Evolutionary conservation across 2,329 filamentous ascomycete species (phyloP).

Genomic region (Pyrenochaeta sp.): DNA sequence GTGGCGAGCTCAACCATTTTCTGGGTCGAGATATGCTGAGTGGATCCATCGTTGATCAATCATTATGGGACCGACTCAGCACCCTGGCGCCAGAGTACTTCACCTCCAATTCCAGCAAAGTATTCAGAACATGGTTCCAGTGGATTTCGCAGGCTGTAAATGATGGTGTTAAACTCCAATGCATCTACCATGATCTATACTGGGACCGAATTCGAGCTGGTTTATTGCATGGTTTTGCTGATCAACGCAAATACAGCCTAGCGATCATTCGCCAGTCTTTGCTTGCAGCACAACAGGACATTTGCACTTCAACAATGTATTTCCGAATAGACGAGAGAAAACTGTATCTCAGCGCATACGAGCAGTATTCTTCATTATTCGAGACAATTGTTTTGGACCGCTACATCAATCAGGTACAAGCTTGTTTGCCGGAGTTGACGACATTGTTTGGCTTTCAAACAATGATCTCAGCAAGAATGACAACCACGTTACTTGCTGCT

Average conservation of each 20-base stretch:
- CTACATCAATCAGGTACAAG: conserved; percentile 59
- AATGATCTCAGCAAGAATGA: conserved; percentile 51
- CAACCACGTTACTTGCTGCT: conserved; percentile 53
- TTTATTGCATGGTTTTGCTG: conserved; percentile 53
- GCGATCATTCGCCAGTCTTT: conserved; percentile 55
- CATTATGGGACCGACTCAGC: conserved; percentile 33
- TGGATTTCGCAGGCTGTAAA: conserved; percentile 37
- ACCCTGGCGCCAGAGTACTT: conserved; percentile 29
- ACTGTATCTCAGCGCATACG: conserved; percentile 47
- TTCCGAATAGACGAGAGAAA: conserved; percentile 23
- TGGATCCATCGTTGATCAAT: conserved; percentile 22
- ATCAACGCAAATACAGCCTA: conserved; percentile 58
- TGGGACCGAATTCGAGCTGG: conserved; percentile 52
- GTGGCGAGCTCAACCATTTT: conserved; percentile 1
- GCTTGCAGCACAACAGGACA: conserved; percentile 32
- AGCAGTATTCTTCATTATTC: conserved; percentile 55
- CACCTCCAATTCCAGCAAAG: conserved; percentile 25
- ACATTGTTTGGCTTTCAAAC: conserved; percentile 47
- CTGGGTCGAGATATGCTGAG: conserved; percentile 6
- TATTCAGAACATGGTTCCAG: conserved; percentile 48
- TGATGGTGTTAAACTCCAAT: conserved; percentile 26
- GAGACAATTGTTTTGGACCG: conserved; percentile 59
- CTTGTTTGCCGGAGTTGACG: conserved; percentile 55
- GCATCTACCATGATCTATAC: conserved; percentile 44
- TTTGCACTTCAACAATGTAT: conserved; percentile 35